phyloP scores from a whole-genome alignment of 2,329 filamentous ascomycete genomes.

The Ophiosphaerella narmari region DNA sequence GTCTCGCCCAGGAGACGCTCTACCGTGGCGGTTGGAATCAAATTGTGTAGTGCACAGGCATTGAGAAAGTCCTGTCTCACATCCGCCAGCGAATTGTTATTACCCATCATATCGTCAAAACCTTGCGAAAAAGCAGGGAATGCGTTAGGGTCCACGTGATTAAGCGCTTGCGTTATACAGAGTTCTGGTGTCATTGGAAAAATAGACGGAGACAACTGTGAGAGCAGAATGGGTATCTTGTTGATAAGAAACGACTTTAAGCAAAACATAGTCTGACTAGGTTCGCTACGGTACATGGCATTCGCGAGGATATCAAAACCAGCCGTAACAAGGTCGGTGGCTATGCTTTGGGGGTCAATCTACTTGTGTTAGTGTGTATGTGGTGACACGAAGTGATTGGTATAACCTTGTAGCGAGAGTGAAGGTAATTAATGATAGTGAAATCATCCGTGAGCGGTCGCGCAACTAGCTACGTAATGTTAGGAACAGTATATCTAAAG shows the following conservation, averaged over 20 bases:
- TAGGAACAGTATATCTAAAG: constrained; percentile 24
- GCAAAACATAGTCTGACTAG: constrained; percentile 66
- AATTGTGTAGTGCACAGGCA: constrained; percentile 82
- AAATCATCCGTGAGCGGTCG: constrained; percentile 83
- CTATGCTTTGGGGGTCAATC: constrained; percentile 76
- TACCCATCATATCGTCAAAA: constrained; percentile 61
- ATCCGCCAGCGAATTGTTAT: constrained; percentile 63
- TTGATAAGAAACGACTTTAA: constrained; percentile 86
- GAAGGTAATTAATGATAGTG: constrained; percentile 76
- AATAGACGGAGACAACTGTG: constrained; percentile 60
- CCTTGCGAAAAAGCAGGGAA: constrained; percentile 69
- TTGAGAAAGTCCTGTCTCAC: constrained; percentile 86
- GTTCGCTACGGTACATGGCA: constrained; percentile 73
- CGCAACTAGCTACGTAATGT: constrained; percentile 69
- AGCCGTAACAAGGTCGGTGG: constrained; percentile 82
- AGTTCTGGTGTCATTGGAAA: constrained; percentile 66
- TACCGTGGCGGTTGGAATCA: constrained; percentile 80
- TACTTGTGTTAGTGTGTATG: constrained; percentile 47
- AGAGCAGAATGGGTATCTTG: constrained; percentile 66
- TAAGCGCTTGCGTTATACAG: constrained; percentile 69
- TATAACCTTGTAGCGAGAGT: constrained; percentile 80
- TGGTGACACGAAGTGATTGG: neutral
- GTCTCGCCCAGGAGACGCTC: constrained; percentile 82
- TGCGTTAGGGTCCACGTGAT: constrained; percentile 63
- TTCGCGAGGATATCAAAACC: constrained; percentile 91